These are phyloP conservation scores for Kwoniella botswanensis DNA, from an alignment of 768 basidiomycete species.

Conservation along the genomic window DNA sequence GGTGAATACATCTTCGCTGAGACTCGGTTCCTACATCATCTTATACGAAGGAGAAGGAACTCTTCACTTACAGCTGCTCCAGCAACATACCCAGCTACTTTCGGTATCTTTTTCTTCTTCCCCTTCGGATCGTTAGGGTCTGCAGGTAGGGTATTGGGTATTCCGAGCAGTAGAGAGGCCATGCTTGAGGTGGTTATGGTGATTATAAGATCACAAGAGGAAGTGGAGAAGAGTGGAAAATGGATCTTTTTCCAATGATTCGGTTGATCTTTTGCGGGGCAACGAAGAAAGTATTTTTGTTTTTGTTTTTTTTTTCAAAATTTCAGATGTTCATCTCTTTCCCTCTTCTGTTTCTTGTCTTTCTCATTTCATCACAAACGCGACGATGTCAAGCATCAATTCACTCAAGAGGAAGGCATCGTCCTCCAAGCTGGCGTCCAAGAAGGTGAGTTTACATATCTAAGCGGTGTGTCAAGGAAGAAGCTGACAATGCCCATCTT, in stretches of 20 bases:
- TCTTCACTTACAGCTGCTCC: slow-evolving; percentile 41
- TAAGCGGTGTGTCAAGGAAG: not conserved
- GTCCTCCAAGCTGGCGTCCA: not conserved
- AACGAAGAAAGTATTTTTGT: not conserved
- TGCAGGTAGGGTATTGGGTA: slow-evolving; percentile 3
- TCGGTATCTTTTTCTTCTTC: slow-evolving; percentile 41
- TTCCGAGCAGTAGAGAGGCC: slow-evolving; percentile 21
- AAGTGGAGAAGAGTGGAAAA: not conserved
- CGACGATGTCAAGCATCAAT: slow-evolving; percentile 23
- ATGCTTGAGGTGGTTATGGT: slow-evolving; percentile 3
- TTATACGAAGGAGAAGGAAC: not conserved
- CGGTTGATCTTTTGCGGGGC: slow-evolving; percentile 12
- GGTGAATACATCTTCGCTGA: too few relatives aligned
- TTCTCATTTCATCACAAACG: not conserved
- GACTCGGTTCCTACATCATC: too few relatives aligned
- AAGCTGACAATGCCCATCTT: not conserved
- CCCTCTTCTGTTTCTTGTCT: not conserved
- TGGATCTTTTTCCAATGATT: not conserved
- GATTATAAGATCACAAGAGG: not conserved
- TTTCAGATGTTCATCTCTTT: slow-evolving; percentile 10
- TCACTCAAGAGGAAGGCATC: slow-evolving; percentile 32
- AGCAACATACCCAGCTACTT: slow-evolving; percentile 45
- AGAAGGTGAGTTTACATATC: slow-evolving; percentile 20
- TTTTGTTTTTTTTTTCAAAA: not conserved
- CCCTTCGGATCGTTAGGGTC: not conserved